Conservation (phyloP, 495 filamentous ascomycete species). For the Penicillium longicatenatum region DNA sequence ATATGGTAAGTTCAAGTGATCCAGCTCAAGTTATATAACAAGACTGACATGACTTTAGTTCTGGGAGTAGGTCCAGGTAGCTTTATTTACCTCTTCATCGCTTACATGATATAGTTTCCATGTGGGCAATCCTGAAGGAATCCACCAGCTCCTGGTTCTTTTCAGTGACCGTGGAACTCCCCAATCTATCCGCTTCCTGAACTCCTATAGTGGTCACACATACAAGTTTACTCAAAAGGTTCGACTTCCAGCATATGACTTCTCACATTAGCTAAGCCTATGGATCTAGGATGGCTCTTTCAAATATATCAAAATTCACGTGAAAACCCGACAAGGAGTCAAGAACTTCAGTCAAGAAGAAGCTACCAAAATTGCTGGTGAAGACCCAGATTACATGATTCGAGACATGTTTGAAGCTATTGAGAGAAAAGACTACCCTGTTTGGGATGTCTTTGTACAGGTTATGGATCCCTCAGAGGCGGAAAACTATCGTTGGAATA, state of each 20-base stretch:
- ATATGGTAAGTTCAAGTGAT: conserved; percentile 38
- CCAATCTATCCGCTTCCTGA: conserved; percentile 58
- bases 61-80: conserved; percentile 58
- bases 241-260: background rate
- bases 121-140: conserved; percentile 61
- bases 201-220: conserved; percentile 67
- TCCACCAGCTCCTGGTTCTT: conserved; percentile 65
- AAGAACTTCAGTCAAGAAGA: conserved; percentile 60
- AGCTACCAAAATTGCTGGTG: conserved; percentile 54
- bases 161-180: conserved; percentile 69
- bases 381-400: conserved; percentile 43
- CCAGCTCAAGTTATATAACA: too few relatives aligned
- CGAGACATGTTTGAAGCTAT: conserved; percentile 40
- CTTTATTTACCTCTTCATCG: conserved; percentile 43
- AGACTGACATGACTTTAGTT: conserved; percentile 11
- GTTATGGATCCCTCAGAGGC: conserved; percentile 48
- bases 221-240: conserved; percentile 66
- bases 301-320: conserved; percentile 65
- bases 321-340: conserved; percentile 63
- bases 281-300: conserved; percentile 60
- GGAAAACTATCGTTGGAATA: conserved; percentile 35
- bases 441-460: conserved; percentile 51
- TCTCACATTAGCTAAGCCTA: too few relatives aligned
- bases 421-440: conserved; percentile 37
- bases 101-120: conserved; percentile 45